Conservation (phyloP, 2,329 filamentous ascomycete species). For the Hypomyces rosellus region DNA sequence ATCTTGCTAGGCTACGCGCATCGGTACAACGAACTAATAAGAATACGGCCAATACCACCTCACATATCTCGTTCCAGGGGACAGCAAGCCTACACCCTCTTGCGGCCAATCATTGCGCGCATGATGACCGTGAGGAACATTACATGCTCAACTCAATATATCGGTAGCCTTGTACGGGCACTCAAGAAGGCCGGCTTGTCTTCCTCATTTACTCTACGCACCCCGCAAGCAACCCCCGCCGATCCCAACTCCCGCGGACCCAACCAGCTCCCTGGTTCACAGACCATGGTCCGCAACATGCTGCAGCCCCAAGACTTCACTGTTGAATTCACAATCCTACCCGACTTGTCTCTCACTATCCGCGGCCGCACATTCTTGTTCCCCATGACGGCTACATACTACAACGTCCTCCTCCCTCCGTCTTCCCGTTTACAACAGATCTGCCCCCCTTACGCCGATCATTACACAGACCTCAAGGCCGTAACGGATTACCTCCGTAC, state of each 20-base stretch:
- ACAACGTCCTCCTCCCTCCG: conserved; percentile 35
- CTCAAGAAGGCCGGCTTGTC: conserved; percentile 42
- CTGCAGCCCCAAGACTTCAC: conserved; percentile 36
- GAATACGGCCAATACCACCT: conserved; percentile 51
- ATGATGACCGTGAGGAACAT: conserved; percentile 39
- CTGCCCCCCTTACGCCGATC: conserved; percentile 39
- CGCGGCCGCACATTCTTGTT: conserved; percentile 38
- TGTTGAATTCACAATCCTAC: conserved; percentile 41
- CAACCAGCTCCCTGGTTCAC: conserved; percentile 35
- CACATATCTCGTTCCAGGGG: conserved; percentile 31
- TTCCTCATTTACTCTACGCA: conserved; percentile 37
- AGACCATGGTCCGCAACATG: conserved; percentile 38
- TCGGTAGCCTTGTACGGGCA: conserved; percentile 37
- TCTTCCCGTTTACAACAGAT: conserved; percentile 28
- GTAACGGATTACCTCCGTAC: conserved; percentile 41
- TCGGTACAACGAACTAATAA: conserved; percentile 62
- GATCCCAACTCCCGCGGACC: conserved; percentile 24
- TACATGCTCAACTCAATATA: conserved; percentile 32
- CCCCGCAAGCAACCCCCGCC: conserved; percentile 26
- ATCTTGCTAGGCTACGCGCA: conserved; percentile 76
- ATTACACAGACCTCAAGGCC: conserved; percentile 39
- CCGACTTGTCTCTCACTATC: conserved; percentile 36
- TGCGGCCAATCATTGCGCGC: conserved; percentile 47
- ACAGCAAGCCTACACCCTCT: conserved; percentile 41
- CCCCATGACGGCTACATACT: conserved; percentile 40